These are phyloP conservation scores for Botrytis paeoniae DNA, from an alignment of 2,329 filamentous ascomycete genomes.

Conservation along the genomic window DNA sequence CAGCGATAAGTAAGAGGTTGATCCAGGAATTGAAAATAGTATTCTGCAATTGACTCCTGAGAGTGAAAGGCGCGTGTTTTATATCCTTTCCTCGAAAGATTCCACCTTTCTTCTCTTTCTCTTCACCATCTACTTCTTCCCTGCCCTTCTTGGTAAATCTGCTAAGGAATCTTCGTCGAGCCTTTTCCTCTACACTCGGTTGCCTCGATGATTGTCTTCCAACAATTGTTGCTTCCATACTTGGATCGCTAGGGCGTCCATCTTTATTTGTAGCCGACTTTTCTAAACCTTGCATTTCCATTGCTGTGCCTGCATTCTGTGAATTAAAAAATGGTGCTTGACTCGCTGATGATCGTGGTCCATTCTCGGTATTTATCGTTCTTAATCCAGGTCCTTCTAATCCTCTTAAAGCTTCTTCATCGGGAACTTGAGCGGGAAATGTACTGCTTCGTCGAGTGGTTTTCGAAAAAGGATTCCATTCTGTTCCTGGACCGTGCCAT, in stretches of 20 bases:
- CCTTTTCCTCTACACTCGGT: constrained; percentile 26
- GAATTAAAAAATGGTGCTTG: constrained; percentile 10
- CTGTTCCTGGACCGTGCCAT: constrained; percentile 30
- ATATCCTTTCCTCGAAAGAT: constrained; percentile 41
- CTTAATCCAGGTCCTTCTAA: constrained; percentile 20
- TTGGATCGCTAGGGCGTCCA: constrained; percentile 25
- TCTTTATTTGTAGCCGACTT: constrained; percentile 6
- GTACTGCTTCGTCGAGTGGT: constrained; percentile 26
- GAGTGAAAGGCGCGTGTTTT: constrained; percentile 50
- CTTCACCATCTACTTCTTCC: constrained; percentile 24
- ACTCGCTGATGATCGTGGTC: constrained; percentile 16
- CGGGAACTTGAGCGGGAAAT: constrained; percentile 7
- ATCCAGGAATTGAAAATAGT: constrained; percentile 82
- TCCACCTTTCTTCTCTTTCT: constrained; percentile 30
- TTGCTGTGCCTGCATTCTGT: constrained; percentile 14
- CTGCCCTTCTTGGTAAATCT: constrained; percentile 21
- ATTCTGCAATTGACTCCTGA: constrained; percentile 65
- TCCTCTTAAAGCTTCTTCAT: constrained; percentile 19
- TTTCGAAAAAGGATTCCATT: constrained; percentile 36
- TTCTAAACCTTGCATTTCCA: constrained; percentile 23
- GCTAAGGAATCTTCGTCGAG: constrained; percentile 26
- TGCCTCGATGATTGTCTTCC: constrained; percentile 20
- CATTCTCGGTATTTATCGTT: constrained; percentile 29
- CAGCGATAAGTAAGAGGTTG: constrained; percentile 75
- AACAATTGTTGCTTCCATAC: constrained; percentile 23